Percentiles rank a stretch among this genome's conserved stretches.
Conservation (phyloP, 2,329 filamentous ascomycete genomes). For the Xylariaceae sp. region DNA sequence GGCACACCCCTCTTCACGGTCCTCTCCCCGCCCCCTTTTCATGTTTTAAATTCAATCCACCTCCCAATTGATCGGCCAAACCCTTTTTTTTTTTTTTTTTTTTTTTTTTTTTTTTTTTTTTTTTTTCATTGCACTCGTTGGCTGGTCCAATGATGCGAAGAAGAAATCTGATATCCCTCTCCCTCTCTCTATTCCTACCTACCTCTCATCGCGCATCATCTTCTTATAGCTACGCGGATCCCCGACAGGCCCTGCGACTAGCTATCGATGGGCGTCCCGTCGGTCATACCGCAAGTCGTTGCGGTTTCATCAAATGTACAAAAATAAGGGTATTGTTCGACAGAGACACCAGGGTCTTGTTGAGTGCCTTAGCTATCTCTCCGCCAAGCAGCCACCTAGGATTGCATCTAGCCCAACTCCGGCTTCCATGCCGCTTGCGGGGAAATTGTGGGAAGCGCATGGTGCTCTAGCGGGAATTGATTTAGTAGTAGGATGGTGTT, state of each 20-base stretch:
- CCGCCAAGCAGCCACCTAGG: conserved; percentile 5
- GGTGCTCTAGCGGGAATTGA: conserved; percentile 4
- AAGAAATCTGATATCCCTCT: conserved; percentile 13
- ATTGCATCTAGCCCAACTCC: not conserved
- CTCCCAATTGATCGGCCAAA: too few relatives aligned
- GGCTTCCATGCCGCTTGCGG: conserved; percentile 3
- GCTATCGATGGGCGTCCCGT: conserved; percentile 12
- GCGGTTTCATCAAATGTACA: conserved; percentile 16
- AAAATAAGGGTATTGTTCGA: conserved; percentile 17
- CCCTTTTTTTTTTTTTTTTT: too few relatives aligned
- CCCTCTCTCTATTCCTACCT: conserved; percentile 9
- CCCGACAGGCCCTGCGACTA: conserved; percentile 5
- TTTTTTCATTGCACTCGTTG: conserved; percentile 11
- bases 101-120: too few relatives aligned
- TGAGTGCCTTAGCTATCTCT: conserved; percentile 9
- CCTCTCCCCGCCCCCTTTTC: too few relatives aligned
- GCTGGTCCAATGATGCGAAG: conserved; percentile 8
- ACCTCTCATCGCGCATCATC: conserved; percentile 11
- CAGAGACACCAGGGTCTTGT: conserved; percentile 12
- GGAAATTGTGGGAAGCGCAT: conserved; percentile 5
- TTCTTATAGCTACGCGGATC: conserved; percentile 13
- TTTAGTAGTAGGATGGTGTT: conserved; percentile 9
- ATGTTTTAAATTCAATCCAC: too few relatives aligned
- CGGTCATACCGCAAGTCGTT: conserved; percentile 16
- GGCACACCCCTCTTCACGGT: too few relatives aligned